Evolutionary conservation across 371 early-diverging fungal genomes (phyloP).

Genomic region (Ordospora colligata): DNA sequence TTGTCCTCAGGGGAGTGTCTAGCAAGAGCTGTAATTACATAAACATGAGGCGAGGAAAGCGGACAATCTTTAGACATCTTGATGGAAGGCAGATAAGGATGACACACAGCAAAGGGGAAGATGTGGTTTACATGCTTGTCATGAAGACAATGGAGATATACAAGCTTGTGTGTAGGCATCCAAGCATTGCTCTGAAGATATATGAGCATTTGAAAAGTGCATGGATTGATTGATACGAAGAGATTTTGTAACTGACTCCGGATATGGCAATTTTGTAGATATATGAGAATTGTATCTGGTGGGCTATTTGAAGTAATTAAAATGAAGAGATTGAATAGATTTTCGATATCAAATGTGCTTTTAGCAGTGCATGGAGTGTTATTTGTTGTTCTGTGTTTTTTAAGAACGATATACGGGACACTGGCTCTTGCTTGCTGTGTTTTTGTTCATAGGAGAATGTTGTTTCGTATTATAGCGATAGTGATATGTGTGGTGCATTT

Average conservation of each 20-base stretch:
- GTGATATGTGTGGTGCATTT: not conserved
- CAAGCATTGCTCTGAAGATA: not conserved
- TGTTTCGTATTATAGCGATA: not conserved
- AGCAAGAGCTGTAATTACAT: not conserved
- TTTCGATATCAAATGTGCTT: no score
- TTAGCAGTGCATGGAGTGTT: no score
- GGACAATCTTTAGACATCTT: not conserved
- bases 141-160: not conserved
- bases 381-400: no score
- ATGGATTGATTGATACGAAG: no score
- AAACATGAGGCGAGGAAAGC: not conserved
- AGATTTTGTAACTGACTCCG: no score
- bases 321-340: no score
- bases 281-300: no score
- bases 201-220: not conserved
- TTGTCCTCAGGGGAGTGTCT: not conserved
- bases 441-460: not conserved
- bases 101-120: not conserved
- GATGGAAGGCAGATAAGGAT: not conserved
- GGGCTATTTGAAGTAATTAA: no score
- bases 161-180: conserved; percentile 1
- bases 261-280: no score
- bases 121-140: not conserved
- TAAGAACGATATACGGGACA: not conserved
- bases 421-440: not conserved